Conservation (phyloP, 2,329 filamentous ascomycete genomes). For the Scleromitrula shiraiana region DNA sequence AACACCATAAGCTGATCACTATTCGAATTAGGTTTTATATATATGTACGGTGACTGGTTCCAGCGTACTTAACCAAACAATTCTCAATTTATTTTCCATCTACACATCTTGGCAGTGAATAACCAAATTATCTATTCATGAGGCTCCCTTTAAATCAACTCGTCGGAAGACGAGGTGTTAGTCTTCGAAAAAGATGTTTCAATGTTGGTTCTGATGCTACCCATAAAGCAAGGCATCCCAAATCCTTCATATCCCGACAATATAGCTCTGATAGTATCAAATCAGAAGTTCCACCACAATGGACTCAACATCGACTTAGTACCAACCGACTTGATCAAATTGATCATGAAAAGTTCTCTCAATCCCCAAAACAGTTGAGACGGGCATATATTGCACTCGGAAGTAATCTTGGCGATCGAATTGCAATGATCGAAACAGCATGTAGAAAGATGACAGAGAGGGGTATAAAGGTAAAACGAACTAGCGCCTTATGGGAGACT, state of each 20-base stretch:
- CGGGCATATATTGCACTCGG: conserved; percentile 78
- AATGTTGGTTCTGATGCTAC: not conserved
- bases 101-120: too few species aligned
- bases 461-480: conserved; percentile 66
- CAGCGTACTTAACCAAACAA: too few species aligned
- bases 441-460: conserved; percentile 67
- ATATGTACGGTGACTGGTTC: too few species aligned
- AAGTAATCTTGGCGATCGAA: conserved; percentile 83
- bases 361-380: not conserved
- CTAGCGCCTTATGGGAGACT: conserved; percentile 89
- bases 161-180: not conserved
- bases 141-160: not conserved
- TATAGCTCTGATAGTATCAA: conserved; percentile 1
- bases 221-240: not conserved
- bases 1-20: too few species aligned
- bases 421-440: conserved; percentile 77
- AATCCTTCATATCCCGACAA: not conserved
- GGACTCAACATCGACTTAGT: conserved; percentile 6
- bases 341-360: not conserved
- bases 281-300: not conserved
- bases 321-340: not conserved
- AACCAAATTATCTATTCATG: not conserved
- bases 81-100: too few species aligned
- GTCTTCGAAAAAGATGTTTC: too few species aligned
- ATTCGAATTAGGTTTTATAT: too few species aligned